Percentiles rank a stretch among this genome's conserved stretches.
These are phyloP conservation scores for Cladophialophora yegresii DNA, from an alignment of 2,329 filamentous ascomycete genomes.

Conservation along the genomic window DNA sequence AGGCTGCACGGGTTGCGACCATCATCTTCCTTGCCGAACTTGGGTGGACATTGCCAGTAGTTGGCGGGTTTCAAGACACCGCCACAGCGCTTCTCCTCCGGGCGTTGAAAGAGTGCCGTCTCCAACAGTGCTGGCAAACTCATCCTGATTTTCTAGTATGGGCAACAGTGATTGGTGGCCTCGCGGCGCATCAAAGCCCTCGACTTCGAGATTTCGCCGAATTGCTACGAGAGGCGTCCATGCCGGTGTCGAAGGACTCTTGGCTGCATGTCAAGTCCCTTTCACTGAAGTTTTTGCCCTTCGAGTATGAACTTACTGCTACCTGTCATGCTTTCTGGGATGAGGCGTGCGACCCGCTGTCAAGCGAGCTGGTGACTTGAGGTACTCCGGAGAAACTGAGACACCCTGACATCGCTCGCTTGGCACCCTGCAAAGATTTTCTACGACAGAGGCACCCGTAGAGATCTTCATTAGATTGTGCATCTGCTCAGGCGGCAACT, in stretches of 20 bases:
- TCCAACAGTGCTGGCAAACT: background rate
- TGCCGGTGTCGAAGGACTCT: constrained; percentile 1
- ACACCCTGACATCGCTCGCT: background rate
- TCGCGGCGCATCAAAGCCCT: background rate
- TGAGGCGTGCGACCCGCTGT: constrained; percentile 3
- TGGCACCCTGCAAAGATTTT: too few relatives aligned
- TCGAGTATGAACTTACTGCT: constrained; percentile 9
- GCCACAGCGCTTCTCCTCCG: constrained; percentile 6
- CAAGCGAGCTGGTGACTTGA: background rate
- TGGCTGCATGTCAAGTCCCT: constrained; percentile 8
- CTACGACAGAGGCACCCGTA: background rate
- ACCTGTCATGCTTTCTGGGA: constrained; percentile 14
- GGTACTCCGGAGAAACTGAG: background rate
- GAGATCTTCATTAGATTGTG: background rate
- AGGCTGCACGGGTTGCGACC: constrained; percentile 7
- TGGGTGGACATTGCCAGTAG: constrained; percentile 11
- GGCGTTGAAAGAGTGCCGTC: constrained; percentile 1
- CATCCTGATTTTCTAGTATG: constrained; percentile 12
- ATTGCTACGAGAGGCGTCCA: background rate
- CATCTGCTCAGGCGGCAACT: background rate
- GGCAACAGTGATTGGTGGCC: constrained; percentile 11
- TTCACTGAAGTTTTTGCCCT: constrained; percentile 7
- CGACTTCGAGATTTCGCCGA: background rate
- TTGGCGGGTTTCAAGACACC: constrained; percentile 7
- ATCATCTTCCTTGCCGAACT: constrained; percentile 11